Percentiles rank a stretch among this genome's conserved stretches.
Evolutionary conservation across 768 basidiomycete species (phyloP).

Genomic region (Rhodocollybia butyracea): DNA sequence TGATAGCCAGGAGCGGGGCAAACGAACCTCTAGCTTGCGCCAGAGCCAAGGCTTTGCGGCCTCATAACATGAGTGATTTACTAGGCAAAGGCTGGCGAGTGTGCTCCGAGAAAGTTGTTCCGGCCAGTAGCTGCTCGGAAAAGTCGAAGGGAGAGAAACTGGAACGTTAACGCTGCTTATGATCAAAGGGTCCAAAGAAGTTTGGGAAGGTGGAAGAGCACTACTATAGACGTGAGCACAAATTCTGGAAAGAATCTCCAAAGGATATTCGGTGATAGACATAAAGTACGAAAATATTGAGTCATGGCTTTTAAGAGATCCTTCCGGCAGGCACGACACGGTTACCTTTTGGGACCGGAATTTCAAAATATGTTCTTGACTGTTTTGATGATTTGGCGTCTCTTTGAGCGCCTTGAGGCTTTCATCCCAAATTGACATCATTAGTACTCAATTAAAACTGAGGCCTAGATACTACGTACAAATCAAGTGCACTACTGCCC

Average conservation of each 20-base stretch:
- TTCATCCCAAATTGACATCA: no score
- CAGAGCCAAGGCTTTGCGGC: constrained; percentile 90
- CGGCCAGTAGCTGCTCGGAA: constrained; percentile 67
- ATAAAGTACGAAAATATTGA: constrained; percentile 24
- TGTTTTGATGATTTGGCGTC: no score
- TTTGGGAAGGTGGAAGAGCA: constrained; percentile 49
- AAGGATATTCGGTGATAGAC: constrained; percentile 47
- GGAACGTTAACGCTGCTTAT: constrained; percentile 46
- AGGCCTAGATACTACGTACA: no score
- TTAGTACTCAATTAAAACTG: no score
- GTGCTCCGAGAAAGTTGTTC: constrained; percentile 65
- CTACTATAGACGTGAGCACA: constrained; percentile 70
- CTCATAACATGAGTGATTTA: constrained; percentile 73
- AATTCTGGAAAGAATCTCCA: constrained; percentile 70
- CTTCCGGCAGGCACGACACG: background rate
- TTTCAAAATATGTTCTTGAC: no score
- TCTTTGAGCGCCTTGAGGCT: no score
- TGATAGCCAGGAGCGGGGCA: constrained; percentile 82
- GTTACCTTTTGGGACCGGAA: no score
- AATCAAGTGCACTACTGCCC: no score
- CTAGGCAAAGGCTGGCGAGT: constrained; percentile 68
- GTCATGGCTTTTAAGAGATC: constrained; percentile 17
- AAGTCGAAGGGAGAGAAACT: constrained; percentile 67
- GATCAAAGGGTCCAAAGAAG: constrained; percentile 72
- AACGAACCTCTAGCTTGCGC: constrained; percentile 77